Conservation (phyloP, 2,329 filamentous ascomycete species). For the Ceratocystis destructans region DNA sequence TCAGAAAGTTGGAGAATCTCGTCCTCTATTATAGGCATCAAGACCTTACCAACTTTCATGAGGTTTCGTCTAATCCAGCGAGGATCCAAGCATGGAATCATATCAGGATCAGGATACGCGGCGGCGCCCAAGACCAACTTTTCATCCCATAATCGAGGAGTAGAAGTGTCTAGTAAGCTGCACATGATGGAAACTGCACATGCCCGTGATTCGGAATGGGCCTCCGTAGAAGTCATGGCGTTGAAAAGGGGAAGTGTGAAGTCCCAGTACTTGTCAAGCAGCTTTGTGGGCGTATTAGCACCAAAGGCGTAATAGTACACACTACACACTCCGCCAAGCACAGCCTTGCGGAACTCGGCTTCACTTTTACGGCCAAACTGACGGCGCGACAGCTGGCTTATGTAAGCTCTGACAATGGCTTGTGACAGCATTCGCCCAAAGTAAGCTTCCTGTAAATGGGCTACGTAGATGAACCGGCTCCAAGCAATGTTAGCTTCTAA, state of each 20-base stretch:
- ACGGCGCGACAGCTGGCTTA: slow-evolving; percentile 13
- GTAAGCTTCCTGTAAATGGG: slow-evolving; percentile 47
- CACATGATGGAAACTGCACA: slow-evolving; percentile 56
- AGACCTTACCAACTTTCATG: slow-evolving; percentile 47
- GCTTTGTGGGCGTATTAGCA: slow-evolving; percentile 49
- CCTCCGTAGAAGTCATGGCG: slow-evolving; percentile 10
- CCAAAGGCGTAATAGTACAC: slow-evolving; percentile 72
- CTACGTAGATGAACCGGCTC: slow-evolving; percentile 67
- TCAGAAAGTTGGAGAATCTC: slow-evolving; percentile 50
- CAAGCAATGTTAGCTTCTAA: slow-evolving; percentile 71
- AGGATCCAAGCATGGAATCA: slow-evolving; percentile 69
- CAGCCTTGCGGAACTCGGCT: slow-evolving; percentile 42
- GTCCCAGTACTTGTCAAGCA: slow-evolving; percentile 68
- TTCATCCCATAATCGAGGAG: slow-evolving; percentile 55
- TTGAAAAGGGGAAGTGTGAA: slow-evolving; percentile 43
- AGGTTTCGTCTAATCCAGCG: slow-evolving; percentile 75
- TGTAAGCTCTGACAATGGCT: slow-evolving; percentile 15
- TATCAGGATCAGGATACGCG: slow-evolving; percentile 46
- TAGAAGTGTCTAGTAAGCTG: slow-evolving; percentile 47
- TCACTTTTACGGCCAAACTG: slow-evolving; percentile 32
- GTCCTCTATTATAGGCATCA: slow-evolving; percentile 45
- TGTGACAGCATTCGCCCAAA: slow-evolving; percentile 39
- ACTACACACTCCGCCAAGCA: slow-evolving; percentile 60
- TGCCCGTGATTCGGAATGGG: slow-evolving; percentile 28
- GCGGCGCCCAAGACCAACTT: slow-evolving; percentile 51